Evolutionary conservation across 1,139 yeast genomes (phyloP).

Genomic region (Tardiomyces digboiensis): DNA sequence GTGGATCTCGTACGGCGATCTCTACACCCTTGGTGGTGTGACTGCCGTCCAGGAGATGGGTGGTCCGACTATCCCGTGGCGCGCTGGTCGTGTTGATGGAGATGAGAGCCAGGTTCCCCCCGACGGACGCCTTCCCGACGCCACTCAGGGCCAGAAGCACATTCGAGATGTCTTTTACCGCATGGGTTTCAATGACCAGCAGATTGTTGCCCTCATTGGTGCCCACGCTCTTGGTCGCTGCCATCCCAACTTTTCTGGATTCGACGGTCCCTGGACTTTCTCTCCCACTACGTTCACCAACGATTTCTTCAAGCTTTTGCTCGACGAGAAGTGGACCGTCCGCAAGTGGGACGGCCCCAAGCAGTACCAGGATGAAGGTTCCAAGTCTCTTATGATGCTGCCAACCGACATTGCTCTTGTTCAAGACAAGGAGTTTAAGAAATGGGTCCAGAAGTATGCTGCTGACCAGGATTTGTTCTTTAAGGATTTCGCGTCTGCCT

Average conservation of each 20-base stretch:
- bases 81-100: slow-evolving; percentile 66
- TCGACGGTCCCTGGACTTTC: slow-evolving; percentile 89
- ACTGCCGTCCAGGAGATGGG: slow-evolving; percentile 76
- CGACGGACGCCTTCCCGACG: slow-evolving; percentile 78
- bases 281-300: slow-evolving; percentile 74
- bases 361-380: slow-evolving; percentile 66
- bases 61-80: slow-evolving; percentile 84
- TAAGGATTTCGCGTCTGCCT: slow-evolving; percentile 62
- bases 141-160: slow-evolving; percentile 57
- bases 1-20: slow-evolving; percentile 80
- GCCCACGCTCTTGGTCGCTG: slow-evolving; percentile 83
- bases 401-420: slow-evolving; percentile 75
- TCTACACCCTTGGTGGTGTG: slow-evolving; percentile 84
- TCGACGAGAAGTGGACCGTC: slow-evolving; percentile 64
- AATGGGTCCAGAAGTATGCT: slow-evolving; percentile 65
- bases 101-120: slow-evolving; percentile 29
- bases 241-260: slow-evolving; percentile 50
- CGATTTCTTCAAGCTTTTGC: slow-evolving; percentile 61
- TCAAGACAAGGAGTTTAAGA: slow-evolving; percentile 53
- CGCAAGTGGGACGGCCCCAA: slow-evolving; percentile 69
- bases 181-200: slow-evolving; percentile 74
- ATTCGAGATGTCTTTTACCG: slow-evolving; percentile 59
- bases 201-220: slow-evolving; percentile 79
- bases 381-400: slow-evolving; percentile 81
- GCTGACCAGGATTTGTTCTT: slow-evolving; percentile 60